A percentile compares a stretch with the other conserved stretches of the same genome.
Conservation (phyloP, 1,139 yeast genomes). For the Yamadazyma aaseri region DNA sequence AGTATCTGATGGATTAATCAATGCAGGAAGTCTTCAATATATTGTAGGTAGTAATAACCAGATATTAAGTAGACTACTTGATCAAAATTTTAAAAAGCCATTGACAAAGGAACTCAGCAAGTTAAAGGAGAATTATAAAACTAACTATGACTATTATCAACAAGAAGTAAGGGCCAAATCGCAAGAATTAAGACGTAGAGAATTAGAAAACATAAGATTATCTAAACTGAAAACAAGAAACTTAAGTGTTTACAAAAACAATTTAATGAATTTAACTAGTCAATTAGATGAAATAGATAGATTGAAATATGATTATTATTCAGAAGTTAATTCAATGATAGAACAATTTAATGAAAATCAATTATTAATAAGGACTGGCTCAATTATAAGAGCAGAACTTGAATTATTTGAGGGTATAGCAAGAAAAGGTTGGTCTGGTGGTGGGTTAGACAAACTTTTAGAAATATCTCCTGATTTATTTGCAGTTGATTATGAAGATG, state of each 20-base stretch:
- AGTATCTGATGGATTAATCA: constrained; percentile 63
- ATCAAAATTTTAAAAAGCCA: constrained; percentile 56
- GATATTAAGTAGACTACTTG: constrained; percentile 59
- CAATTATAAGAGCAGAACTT: constrained; percentile 73
- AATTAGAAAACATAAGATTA: constrained; percentile 53
- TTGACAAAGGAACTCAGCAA: constrained; percentile 40
- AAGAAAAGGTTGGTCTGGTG: constrained; percentile 83
- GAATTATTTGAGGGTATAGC: constrained; percentile 82
- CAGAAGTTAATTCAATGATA: constrained; percentile 56
- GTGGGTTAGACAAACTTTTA: constrained; percentile 71
- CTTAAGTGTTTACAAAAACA: constrained; percentile 60
- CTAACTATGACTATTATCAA: constrained; percentile 54
- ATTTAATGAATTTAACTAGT: constrained; percentile 62
- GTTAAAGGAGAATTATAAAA: constrained; percentile 38
- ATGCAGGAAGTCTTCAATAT: constrained; percentile 78
- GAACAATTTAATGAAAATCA: constrained; percentile 42
- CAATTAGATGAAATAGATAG: constrained; percentile 79
- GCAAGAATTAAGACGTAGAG: constrained; percentile 50
- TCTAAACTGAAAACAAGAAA: constrained; percentile 59
- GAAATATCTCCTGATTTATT: constrained; percentile 56
- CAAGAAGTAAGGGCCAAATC: constrained; percentile 51
- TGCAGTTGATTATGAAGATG: constrained; percentile 22
- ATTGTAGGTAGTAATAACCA: constrained; percentile 77
- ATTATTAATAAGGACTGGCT: constrained; percentile 56
- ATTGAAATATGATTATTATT: constrained; percentile 72